A percentile compares a stretch with the other conserved stretches of the same genome.
Evolutionary conservation across 2,329 filamentous ascomycete genomes (phyloP).

Genomic region (Botrytis aclada): DNA sequence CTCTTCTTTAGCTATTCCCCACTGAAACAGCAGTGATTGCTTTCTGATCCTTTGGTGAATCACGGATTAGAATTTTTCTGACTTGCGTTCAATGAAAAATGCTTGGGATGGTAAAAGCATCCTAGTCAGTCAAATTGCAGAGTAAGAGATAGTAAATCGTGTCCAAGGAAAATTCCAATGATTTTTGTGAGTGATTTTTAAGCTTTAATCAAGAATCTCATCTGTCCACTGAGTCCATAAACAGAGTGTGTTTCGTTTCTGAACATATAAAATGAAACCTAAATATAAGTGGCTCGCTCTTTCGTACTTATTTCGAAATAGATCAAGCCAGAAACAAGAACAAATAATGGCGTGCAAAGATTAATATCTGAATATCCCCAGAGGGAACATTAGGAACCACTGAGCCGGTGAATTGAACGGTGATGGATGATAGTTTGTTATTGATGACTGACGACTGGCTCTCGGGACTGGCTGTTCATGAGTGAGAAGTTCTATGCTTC

Average conservation of each 20-base stretch:
- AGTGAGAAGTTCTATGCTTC: neutral
- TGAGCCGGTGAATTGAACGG: too few relatives aligned
- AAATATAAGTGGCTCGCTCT: too few relatives aligned
- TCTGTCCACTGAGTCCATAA: neutral
- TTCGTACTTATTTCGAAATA: neutral
- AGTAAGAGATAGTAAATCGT: fast-evolving
- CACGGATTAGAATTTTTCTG: too few relatives aligned
- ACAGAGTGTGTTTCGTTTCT: too few relatives aligned
- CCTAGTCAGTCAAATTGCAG: fast-evolving
- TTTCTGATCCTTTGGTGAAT: neutral
- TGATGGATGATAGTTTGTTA: neutral
- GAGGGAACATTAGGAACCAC: neutral
- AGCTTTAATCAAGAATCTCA: neutral
- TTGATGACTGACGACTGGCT: neutral
- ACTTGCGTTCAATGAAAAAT: neutral
- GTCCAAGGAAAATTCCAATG: neutral
- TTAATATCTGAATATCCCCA: too few relatives aligned
- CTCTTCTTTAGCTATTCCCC: fast-evolving
- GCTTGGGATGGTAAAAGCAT: neutral
- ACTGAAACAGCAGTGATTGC: fast-evolving
- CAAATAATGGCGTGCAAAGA: neutral
- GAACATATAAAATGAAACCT: neutral
- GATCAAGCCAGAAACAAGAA: neutral
- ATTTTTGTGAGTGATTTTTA: neutral
- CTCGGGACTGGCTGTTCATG: neutral